phyloP scores from a whole-genome alignment of 805 yeast genomes.

The Jamesozyma hellenica region DNA sequence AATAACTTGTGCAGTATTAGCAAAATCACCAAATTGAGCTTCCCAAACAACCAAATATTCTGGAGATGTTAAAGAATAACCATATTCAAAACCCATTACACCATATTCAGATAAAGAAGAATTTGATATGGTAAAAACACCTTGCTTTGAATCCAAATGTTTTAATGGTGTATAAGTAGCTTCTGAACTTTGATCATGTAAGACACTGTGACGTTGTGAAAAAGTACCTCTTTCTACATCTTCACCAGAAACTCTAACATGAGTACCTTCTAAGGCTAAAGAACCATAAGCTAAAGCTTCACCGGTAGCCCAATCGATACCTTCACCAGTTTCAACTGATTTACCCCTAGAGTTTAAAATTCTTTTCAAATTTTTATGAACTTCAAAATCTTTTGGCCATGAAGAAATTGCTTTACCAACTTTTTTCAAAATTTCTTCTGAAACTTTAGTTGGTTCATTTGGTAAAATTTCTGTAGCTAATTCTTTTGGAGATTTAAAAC shows the following conservation, averaged over 20 bases:
- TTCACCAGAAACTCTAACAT: constrained; percentile 96
- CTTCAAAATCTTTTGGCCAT: constrained; percentile 79
- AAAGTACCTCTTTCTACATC: constrained; percentile 99
- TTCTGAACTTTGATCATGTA: constrained; percentile 91
- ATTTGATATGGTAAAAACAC: constrained; percentile 79
- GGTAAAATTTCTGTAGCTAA: constrained; percentile 92
- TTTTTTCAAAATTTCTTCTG: constrained; percentile 56
- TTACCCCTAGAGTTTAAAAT: constrained; percentile 81
- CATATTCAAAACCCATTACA: constrained; percentile 98
- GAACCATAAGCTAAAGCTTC: constrained; percentile 98
- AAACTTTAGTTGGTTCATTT: constrained; percentile 89
- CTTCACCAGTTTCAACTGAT: constrained; percentile 78
- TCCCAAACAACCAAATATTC: constrained; percentile 98
- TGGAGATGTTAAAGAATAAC: constrained; percentile 95
- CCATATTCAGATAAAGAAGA: constrained; percentile 97
- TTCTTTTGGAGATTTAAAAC: constrained; percentile 94
- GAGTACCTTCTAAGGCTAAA: constrained; percentile 83
- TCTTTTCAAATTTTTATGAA: constrained; percentile 93
- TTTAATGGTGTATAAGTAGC: constrained; percentile 76
- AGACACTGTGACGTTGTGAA: constrained; percentile 97
- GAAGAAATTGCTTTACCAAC: constrained; percentile 73
- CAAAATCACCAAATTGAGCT: constrained; percentile 99
- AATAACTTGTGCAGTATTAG: constrained; percentile 97
- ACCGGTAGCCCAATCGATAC: constrained; percentile 99
- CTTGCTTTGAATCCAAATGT: constrained; percentile 70